Evolutionary conservation across 2,329 filamentous ascomycete species (phyloP), one percentile per base, ranked within the genome.

Genomic region (Exserohilum turcica): DNA sequence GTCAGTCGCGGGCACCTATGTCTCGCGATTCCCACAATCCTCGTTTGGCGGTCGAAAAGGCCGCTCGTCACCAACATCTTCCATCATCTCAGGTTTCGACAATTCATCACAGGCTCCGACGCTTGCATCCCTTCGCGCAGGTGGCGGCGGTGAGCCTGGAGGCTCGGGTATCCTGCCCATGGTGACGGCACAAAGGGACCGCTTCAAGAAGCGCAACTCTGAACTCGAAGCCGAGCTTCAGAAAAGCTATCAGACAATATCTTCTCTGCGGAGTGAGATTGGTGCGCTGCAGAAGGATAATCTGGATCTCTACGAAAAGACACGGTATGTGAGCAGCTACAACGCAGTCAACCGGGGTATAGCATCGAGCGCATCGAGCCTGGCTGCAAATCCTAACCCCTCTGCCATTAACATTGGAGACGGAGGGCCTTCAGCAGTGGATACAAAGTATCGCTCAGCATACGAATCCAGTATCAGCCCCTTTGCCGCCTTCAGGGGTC

Each of bases 71-170:
- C 95, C 94, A 0, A 97, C 94, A 1, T 97, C 93, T 3, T 97
- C 93, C 16, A 97, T 99, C 66, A 97, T 99, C 66, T 97, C 92
- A 55, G 94, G 94, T n/a, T 92, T 97, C 70, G 90, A 96, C 53
- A 66, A 69, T 44, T 53, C 63, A 6, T 64, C 66, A 3, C 65
- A 66, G 43, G 66, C 52, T 55, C 48, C 58, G 15, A 80, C 79
- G 12, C 77, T 87, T 61, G 84, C 87, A 33, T 77, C 83, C 6
- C 77, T 88, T 19, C 82, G 85, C 28, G 82, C 82, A 2, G 64
- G 56, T 13, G 89, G 55, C 7, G 48, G 53, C 9, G 89, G 91
- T 40, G 84, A 86, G 57, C 80, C 89, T 28, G 84, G 90, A 48
- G 90, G 91, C 2, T 90, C 90, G 0, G 91, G 92, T 10, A 97